phyloP scores from a whole-genome alignment of 1,284 basidiomycete genomes.

The Phellinidium pouzarii region DNA sequence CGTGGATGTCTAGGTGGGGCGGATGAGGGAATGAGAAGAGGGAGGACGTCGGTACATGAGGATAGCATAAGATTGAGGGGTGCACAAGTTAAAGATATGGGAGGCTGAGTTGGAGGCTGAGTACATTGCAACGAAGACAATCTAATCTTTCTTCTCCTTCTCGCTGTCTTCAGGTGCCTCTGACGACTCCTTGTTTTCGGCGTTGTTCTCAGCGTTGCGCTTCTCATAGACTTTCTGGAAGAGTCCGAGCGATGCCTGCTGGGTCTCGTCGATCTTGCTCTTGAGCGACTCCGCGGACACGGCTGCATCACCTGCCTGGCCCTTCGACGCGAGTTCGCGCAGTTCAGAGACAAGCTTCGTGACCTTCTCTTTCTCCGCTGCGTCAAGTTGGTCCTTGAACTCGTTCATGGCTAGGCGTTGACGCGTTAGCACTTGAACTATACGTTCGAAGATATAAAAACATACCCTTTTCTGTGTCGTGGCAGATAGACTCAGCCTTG shows the following conservation, averaged over 20 bases:
- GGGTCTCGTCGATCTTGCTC: conserved; percentile 92
- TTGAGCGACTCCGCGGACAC: conserved; percentile 85
- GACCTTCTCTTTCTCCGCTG: conserved; percentile 90
- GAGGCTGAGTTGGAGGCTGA: not conserved
- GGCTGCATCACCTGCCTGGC: conserved; percentile 78
- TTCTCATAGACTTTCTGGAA: conserved; percentile 99
- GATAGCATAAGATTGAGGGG: not conserved
- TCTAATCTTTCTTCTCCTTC: conserved; percentile 63
- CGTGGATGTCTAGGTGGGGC: not conserved
- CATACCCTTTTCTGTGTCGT: conserved; percentile 92
- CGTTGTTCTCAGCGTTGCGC: conserved; percentile 63
- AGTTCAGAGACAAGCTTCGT: conserved; percentile 82
- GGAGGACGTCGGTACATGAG: not conserved
- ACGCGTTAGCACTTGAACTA: conserved; percentile 9
- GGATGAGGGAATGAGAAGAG: not conserved
- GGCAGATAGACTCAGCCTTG: conserved; percentile 91
- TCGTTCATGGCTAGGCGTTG: conserved; percentile 74
- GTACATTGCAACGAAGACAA: not conserved
- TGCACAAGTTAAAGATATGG: not conserved
- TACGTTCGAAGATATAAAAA: not conserved
- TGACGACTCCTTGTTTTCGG: conserved; percentile 35
- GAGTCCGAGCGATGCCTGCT: conserved; percentile 91
- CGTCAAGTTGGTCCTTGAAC: conserved; percentile 96
- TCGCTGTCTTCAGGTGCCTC: conserved; percentile 36
- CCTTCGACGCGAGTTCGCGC: conserved; percentile 86